Base-by-base conservation (phyloP, 2,329 filamentous ascomycete species). In the Colletotrichum lupini region DNA sequence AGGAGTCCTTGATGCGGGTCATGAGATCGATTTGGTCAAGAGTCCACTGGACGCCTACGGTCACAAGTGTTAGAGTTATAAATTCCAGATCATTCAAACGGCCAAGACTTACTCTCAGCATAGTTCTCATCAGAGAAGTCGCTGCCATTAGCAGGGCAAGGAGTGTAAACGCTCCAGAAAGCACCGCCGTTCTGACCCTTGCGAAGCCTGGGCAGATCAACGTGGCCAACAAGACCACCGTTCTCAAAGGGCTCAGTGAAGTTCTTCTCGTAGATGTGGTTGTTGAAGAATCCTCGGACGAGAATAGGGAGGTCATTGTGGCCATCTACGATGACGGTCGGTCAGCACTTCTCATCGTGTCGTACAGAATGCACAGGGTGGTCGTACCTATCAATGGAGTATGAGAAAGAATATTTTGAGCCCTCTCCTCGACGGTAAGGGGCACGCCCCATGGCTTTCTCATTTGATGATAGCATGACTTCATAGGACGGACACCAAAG, bases 131-230 rank as follows among this genome's bases (percentile, higher is more conserved):
- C 89, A 0, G 92, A 93, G 78, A 94, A 95, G 81, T 97, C 91
- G 5, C 88, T 88, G 59, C 90, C 91, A 78, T 96, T 91, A 12
- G 82, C 81, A 0, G 95, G 95, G 79, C 95, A 98, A 0, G 90
- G 90, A 53, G 93, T 91, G 78, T 88, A 98, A 11, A 97, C 94
- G 80, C 93, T 95, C 96, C 95, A 98, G 81, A 98, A 98, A n/a
- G 94, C 92, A 68, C 95, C 96, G 52, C 95, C 95, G 75, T 92
- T 91, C 76, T 88, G 87, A 1, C 95, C 95, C 62, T 90, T 82
- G 46, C 89, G 87, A 60, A 98, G 87, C 5, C 95, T 91, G 1
- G 93, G 92, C 9, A 98, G 84, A 81, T 98, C 96, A 65, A 97
- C 92, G 76, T 98, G 94, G 4, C 87, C 87, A 0, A 81, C 79